Evolutionary conservation across 805 yeast species (phyloP).

Genomic region (Lachancea mirantina): DNA sequence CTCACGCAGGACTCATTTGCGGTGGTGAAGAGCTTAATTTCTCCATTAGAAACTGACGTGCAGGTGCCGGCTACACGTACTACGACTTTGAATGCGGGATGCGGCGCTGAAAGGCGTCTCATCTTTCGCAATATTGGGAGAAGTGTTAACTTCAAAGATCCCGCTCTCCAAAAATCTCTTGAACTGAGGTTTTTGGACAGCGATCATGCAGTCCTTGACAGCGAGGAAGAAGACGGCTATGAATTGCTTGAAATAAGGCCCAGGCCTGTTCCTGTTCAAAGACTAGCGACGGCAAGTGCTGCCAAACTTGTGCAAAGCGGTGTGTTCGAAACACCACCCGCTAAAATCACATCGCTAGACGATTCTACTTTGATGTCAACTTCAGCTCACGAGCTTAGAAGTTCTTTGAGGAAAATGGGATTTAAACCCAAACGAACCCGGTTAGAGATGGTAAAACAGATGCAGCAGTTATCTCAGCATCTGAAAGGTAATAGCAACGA

Average conservation of each 20-base stretch:
- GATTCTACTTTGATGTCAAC: too few relatives aligned
- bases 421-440: constrained; percentile 26
- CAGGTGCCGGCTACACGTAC: constrained; percentile 31
- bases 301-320: constrained; percentile 1
- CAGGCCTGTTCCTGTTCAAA: neutral
- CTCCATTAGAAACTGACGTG: constrained; percentile 19
- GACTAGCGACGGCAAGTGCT: neutral
- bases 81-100: constrained; percentile 13
- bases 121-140: too few relatives aligned
- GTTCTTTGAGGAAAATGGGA: constrained; percentile 20
- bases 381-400: constrained; percentile 22
- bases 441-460: constrained; percentile 23
- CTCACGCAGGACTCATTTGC: constrained; percentile 27
- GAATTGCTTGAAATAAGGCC: neutral
- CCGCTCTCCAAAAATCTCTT: too few relatives aligned
- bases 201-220: neutral
- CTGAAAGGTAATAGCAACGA: constrained; percentile 11
- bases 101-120: neutral
- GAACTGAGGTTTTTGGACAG: too few relatives aligned
- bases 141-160: too few relatives aligned
- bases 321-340: neutral
- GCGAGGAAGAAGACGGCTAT: constrained; percentile 4
- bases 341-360: constrained; percentile 10
- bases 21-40: constrained; percentile 22
- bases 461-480: constrained; percentile 24